phyloP scores from a whole-genome alignment of 345 rosid species.

The Ricinus communis region DNA sequence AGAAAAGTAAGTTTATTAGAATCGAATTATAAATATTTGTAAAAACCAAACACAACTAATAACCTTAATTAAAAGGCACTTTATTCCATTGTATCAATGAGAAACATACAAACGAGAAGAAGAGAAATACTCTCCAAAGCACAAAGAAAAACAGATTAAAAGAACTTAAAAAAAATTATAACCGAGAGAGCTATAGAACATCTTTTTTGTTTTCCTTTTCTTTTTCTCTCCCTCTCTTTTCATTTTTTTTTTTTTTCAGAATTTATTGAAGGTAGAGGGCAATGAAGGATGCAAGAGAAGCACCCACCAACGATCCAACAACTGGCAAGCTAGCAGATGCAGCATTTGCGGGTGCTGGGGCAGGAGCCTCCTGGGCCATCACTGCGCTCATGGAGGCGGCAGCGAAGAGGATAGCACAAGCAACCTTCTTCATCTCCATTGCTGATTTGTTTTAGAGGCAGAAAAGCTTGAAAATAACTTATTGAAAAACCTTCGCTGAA shows the following conservation, averaged over 20 bases:
- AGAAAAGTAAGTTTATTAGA: too few relatives aligned
- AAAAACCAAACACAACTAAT: background rate
- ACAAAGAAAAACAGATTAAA: background rate
- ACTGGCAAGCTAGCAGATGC: conserved; percentile 27
- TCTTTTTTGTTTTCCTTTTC: background rate
- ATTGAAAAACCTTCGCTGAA: conserved; percentile 13
- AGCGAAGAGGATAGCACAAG: conserved; percentile 46
- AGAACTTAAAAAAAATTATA: background rate
- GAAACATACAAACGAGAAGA: background rate
- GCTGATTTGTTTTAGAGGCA: background rate
- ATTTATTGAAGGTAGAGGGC: conserved; percentile 31
- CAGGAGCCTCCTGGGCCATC: conserved; percentile 44
- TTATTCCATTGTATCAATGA: background rate
- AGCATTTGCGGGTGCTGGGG: conserved; percentile 28
- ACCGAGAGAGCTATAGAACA: conserved; percentile 1
- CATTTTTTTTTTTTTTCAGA: background rate
- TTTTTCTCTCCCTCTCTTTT: background rate
- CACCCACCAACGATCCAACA: conserved; percentile 37
- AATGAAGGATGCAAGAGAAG: conserved; percentile 36
- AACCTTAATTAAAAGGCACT: background rate
- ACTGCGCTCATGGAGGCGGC: conserved; percentile 54
- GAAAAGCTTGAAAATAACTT: background rate
- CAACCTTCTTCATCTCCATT: conserved; percentile 69
- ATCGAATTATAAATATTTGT: background rate
- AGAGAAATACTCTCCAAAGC: background rate